Base-by-base conservation (phyloP, 495 filamentous ascomycete genomes). In the Penicillium robsamsonii region DNA sequence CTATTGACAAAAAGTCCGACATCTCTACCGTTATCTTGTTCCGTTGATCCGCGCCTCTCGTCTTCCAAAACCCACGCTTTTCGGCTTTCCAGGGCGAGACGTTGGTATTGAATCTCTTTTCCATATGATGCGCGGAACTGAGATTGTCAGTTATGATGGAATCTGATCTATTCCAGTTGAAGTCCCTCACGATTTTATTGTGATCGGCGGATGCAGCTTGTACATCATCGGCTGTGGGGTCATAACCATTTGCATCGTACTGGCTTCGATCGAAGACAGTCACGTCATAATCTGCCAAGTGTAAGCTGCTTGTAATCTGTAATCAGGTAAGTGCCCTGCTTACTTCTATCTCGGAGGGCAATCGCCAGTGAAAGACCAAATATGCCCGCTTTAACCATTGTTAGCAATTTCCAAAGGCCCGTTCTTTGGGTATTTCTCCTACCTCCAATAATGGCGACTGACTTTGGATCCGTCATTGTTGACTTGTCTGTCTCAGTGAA, bases 121-220 rank as follows among this genome's bases (percentile, higher is more conserved):
- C 60, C 60, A 48, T 63, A 63, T 1, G 56, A 63, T 17, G 60
- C 60, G 24, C 60, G 60, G 15, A 59, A 63, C 60, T 63, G 33
- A 9, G 8, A 5, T 1, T 6, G 0, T 35, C 25, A 15, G 6
- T 52, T n/a, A 44, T 35, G 13, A 4, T 3, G 10, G 2, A 5
- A 11, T 10, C 44, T 18, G 30, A 20, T 17, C 12, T 24, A 6
- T 17, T 18, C 24, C 30, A 12, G 33, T 17, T 13, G 7, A 11
- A 22, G 15, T 29, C n/a, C 18, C 59, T 22, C 25, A 61, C 59
- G 4, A 61, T 61, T 31, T 61, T 61, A 55, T 61, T 61, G 18
- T 58, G 50, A 37, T 61, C 59, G 2, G 56, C 59, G 5, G 59
- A 61, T 35, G 59, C 59, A 42, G 59, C 59, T 15, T 61, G 59